Conservation (phyloP, 768 basidiomycete species). For the Pleurotus cornucopiae region DNA sequence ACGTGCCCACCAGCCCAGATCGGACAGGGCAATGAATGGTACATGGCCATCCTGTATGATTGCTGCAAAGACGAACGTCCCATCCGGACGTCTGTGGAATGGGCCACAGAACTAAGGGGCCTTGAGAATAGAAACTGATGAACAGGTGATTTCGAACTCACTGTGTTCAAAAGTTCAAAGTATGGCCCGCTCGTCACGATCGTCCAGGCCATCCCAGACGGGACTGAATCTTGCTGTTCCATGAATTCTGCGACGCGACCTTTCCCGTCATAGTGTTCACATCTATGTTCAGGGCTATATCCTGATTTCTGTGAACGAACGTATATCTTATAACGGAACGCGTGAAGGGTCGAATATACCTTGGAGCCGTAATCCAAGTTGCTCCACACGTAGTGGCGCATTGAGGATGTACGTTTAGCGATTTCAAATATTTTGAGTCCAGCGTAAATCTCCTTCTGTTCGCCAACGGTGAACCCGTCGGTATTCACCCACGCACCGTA, state of each 20-base stretch:
- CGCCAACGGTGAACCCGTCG: slow-evolving; percentile 36
- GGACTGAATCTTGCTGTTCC: slow-evolving; percentile 28
- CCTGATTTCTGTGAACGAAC: slow-evolving; percentile 14
- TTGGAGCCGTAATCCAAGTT: slow-evolving; percentile 36
- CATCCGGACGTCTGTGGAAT: slow-evolving; percentile 30
- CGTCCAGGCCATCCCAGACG: slow-evolving; percentile 29
- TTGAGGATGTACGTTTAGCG: slow-evolving; percentile 25
- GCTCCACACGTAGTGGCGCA: slow-evolving; percentile 38
- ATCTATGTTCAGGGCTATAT: slow-evolving; percentile 26
- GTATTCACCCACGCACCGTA: slow-evolving; percentile 38
- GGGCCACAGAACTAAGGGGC: slow-evolving; percentile 27
- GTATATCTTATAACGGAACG: not conserved
- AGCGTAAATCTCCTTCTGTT: slow-evolving; percentile 32
- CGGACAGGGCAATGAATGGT: slow-evolving; percentile 33
- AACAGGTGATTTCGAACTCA: slow-evolving; percentile 16
- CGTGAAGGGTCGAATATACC: slow-evolving; percentile 16
- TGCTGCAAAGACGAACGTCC: slow-evolving; percentile 35
- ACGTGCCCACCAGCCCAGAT: slow-evolving; percentile 37
- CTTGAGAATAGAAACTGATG: not conserved
- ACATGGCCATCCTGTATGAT: slow-evolving; percentile 30
- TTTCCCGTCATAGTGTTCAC: slow-evolving; percentile 39
- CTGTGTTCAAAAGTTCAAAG: slow-evolving; percentile 36
- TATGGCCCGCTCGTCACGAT: slow-evolving; percentile 36
- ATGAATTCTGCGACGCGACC: slow-evolving; percentile 36
- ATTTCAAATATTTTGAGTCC: slow-evolving; percentile 39